Conservation (phyloP, 495 filamentous ascomycete species). For the Neurospora terricola region DNA sequence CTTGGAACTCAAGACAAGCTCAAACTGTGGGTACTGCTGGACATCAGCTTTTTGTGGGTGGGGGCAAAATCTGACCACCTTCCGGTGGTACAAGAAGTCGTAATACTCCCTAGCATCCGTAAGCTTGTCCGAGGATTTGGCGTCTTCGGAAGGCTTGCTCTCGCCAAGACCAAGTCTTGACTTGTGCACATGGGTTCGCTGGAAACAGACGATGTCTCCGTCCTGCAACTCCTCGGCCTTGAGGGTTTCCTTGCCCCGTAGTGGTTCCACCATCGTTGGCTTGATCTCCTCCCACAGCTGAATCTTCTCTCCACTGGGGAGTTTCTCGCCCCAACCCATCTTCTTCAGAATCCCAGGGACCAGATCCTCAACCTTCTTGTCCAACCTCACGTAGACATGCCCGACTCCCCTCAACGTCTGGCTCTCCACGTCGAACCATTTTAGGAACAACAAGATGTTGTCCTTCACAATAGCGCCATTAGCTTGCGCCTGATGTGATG, state of each 20-base stretch:
- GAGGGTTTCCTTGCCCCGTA: conserved; percentile 84
- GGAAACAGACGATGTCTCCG: conserved; percentile 95
- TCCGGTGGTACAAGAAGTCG: conserved; percentile 80
- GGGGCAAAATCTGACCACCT: conserved; percentile 57
- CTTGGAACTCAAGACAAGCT: conserved; percentile 68
- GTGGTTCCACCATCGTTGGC: conserved; percentile 87
- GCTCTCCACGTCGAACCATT: conserved; percentile 70
- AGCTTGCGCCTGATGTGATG: conserved; percentile 40
- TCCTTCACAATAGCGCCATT: conserved; percentile 37
- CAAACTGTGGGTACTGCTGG: conserved; percentile 49
- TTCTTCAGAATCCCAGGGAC: conserved; percentile 64
- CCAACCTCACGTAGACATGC: conserved; percentile 76
- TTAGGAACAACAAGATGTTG: conserved; percentile 77
- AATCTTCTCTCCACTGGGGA: conserved; percentile 41
- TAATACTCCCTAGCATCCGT: conserved; percentile 77
- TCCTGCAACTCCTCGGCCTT: conserved; percentile 90
- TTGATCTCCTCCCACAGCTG: conserved; percentile 95
- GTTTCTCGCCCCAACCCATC: conserved; percentile 75
- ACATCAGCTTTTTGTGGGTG: conserved; percentile 40
- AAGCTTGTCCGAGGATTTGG: conserved; percentile 28
- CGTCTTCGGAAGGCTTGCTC: conserved; percentile 18
- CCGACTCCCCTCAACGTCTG: conserved; percentile 69
- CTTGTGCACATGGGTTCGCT: conserved; percentile 46
- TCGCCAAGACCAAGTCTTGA: conserved; percentile 20
- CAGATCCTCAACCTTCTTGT: conserved; percentile 81